Evolutionary conservation across 441 rosid genomes (phyloP).

Genomic region (Populus hybrid): DNA sequence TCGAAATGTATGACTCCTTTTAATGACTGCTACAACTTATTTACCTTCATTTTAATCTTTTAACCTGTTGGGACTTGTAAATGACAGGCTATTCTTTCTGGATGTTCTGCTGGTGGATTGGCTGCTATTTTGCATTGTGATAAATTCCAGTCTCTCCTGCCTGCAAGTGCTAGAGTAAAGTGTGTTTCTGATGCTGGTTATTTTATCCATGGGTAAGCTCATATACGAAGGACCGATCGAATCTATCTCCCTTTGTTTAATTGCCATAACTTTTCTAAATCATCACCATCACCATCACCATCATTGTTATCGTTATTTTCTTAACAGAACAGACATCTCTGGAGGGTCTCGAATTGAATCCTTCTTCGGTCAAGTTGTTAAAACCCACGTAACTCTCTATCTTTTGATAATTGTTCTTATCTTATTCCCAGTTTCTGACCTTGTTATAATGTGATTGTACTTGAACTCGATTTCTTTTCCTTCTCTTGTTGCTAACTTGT

Average conservation of each 20-base stretch:
- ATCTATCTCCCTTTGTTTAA: not conserved
- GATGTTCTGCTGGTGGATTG: constrained; percentile 98
- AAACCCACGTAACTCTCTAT: constrained; percentile 59
- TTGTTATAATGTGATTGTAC: not conserved
- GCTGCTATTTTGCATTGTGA: constrained; percentile 90
- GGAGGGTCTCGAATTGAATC: constrained; percentile 55
- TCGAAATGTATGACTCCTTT: constrained; percentile 46
- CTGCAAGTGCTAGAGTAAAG: constrained; percentile 70
- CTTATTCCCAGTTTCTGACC: not conserved
- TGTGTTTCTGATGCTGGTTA: constrained; percentile 96
- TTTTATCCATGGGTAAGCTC: constrained; percentile 68
- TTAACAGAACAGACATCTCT: constrained; percentile 70
- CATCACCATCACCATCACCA: not conserved
- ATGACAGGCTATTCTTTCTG: too few species aligned
- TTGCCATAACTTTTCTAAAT: not conserved
- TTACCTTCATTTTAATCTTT: not conserved
- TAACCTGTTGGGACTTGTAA: not conserved
- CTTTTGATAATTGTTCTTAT: not conserved
- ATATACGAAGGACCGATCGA: not conserved
- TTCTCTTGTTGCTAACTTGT: not conserved
- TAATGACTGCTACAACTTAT: not conserved
- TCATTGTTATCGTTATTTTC: constrained; percentile 10
- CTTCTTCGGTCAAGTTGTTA: constrained; percentile 61
- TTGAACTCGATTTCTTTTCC: not conserved
- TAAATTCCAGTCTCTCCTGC: constrained; percentile 66